These are phyloP conservation scores for Lasiodiplodia gonubiensis DNA, from an alignment of 2,329 filamentous ascomycete genomes.

Conservation along the genomic window DNA sequence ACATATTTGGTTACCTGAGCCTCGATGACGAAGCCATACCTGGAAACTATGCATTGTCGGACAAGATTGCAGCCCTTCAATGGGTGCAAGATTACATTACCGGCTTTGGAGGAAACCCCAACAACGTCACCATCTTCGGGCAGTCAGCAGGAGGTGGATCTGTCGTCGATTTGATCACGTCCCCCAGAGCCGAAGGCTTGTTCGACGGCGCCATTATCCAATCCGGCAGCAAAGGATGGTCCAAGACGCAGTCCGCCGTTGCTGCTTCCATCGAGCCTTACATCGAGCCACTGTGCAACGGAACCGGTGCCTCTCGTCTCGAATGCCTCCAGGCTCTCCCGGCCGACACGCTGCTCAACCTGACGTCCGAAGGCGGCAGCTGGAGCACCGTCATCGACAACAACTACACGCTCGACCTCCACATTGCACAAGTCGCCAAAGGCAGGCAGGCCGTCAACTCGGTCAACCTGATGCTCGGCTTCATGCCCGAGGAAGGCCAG, in stretches of 20 bases:
- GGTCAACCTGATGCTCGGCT: conserved; percentile 4
- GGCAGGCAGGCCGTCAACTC: not conserved
- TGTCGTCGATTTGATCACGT: conserved; percentile 4
- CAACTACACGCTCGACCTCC: not conserved
- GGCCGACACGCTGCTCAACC: conserved; percentile 34
- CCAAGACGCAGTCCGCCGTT: conserved; percentile 39
- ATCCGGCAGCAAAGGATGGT: conserved; percentile 42
- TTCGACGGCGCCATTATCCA: conserved; percentile 50
- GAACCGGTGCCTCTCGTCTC: not conserved
- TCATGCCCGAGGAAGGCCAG: conserved; percentile 20
- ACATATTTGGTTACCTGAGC: conserved; percentile 72
- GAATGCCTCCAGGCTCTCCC: conserved; percentile 23
- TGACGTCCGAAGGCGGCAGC: not conserved
- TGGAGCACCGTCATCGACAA: conserved; percentile 5
- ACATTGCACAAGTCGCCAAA: conserved; percentile 4
- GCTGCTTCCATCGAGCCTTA: conserved; percentile 42
- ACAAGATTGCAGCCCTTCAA: conserved; percentile 44
- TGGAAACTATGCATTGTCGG: conserved; percentile 48
- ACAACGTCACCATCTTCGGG: conserved; percentile 51
- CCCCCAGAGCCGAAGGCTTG: conserved; percentile 42
- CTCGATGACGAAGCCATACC: conserved; percentile 57
- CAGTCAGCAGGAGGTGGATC: conserved; percentile 56
- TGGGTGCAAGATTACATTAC: conserved; percentile 47
- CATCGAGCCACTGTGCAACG: conserved; percentile 39
- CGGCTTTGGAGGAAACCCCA: conserved; percentile 47